phyloP scores from a whole-genome alignment of 306 rosid species.

The Macrotyloma uniflorum region DNA sequence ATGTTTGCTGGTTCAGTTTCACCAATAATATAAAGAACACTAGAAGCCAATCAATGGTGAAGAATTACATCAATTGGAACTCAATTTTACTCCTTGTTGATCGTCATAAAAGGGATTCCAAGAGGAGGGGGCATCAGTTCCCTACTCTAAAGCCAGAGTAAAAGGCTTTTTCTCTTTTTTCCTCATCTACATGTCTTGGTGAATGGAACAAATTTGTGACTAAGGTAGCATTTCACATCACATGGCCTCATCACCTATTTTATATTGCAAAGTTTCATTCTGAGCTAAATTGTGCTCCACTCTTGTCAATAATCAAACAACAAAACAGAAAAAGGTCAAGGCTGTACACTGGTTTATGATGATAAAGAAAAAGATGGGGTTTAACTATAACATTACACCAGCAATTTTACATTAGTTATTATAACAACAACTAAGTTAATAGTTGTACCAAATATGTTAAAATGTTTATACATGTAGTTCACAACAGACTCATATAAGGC shows the following conservation, averaged over 20 bases:
- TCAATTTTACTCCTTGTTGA: neutral
- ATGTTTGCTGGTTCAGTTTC: neutral
- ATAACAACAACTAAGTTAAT: too few relatives aligned
- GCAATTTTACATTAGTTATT: too few relatives aligned
- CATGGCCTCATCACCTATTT: neutral
- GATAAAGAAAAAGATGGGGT: too few relatives aligned
- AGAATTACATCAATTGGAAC: neutral
- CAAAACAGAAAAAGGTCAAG: neutral
- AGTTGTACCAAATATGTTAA: too few relatives aligned
- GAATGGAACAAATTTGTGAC: constrained; percentile 21
- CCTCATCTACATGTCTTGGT: neutral
- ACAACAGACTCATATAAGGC: too few relatives aligned
- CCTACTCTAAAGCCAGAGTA: neutral
- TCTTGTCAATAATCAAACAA: neutral
- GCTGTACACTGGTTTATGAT: neutral
- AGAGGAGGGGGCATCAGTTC: constrained; percentile 21
- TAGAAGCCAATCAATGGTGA: neutral
- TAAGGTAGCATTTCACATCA: constrained; percentile 22
- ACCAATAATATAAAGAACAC: neutral
- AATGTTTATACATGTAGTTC: too few relatives aligned
- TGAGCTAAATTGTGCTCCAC: neutral
- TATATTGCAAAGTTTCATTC: neutral
- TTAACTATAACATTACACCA: too few relatives aligned
- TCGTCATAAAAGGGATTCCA: neutral
- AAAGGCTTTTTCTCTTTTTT: neutral